phyloP scores from a whole-genome alignment of 257 asterid species.

The Solanum ossicruentum region DNA sequence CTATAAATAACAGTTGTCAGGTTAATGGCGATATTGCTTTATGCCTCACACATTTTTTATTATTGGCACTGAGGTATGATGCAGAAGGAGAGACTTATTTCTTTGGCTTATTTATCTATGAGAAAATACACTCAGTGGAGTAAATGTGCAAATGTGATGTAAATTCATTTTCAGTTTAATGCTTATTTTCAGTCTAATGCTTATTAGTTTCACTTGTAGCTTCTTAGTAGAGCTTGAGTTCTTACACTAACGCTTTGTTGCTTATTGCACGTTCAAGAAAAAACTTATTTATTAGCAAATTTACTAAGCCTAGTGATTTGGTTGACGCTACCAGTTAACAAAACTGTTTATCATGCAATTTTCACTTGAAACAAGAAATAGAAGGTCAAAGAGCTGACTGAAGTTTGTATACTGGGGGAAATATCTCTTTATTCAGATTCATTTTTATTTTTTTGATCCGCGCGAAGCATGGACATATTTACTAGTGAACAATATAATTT shows the following conservation, averaged over 20 bases:
- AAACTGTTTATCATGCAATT: conserved; percentile 25
- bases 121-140: neutral
- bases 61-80: neutral
- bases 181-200: neutral
- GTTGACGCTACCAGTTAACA: neutral
- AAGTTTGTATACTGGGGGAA: conserved; percentile 58
- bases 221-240: neutral
- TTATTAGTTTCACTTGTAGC: neutral
- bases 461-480: too few relatives aligned
- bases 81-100: neutral
- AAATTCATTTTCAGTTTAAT: too few relatives aligned
- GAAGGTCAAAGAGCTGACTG: conserved; percentile 48
- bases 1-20: neutral
- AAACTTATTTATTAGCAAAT: neutral
- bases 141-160: too few relatives aligned
- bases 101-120: neutral
- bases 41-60: neutral
- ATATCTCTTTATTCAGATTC: neutral
- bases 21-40: neutral
- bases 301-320: neutral
- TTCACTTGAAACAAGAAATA: conserved; percentile 48
- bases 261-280: neutral
- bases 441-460: too few relatives aligned
- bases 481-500: too few relatives aligned
- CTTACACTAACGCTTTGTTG: neutral